Evolutionary conservation across 495 filamentous ascomycete genomes (phyloP).

Genomic region (Aspergillus heteromorphus): DNA sequence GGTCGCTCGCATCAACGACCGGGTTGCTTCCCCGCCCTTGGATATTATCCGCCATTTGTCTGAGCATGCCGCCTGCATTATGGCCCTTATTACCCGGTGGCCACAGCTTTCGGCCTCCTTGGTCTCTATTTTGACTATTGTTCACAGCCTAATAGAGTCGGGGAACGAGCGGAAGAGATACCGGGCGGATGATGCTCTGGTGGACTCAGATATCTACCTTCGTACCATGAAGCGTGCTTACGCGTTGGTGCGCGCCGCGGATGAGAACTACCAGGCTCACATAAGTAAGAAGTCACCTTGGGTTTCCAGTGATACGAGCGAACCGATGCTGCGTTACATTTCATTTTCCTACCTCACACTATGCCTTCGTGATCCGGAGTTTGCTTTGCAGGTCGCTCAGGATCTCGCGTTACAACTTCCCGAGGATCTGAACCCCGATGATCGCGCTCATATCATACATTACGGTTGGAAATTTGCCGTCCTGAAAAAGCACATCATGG

Average conservation of each 20-base stretch:
- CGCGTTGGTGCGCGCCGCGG: slow-evolving; percentile 22
- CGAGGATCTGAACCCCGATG: slow-evolving; percentile 22
- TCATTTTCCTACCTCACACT: slow-evolving; percentile 21
- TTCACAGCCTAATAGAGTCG: slow-evolving; percentile 21
- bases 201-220: slow-evolving; percentile 12
- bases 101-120: slow-evolving; percentile 21
- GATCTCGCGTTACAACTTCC: slow-evolving; percentile 37
- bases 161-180: slow-evolving; percentile 17
- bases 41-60: slow-evolving; percentile 18
- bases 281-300: slow-evolving; percentile 37
- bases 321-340: slow-evolving; percentile 25
- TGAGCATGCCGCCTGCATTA: slow-evolving; percentile 21
- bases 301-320: slow-evolving; percentile 33
- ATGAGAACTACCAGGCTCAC: slow-evolving; percentile 30
- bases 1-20: slow-evolving; percentile 25
- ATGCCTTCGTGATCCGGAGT: slow-evolving; percentile 16
- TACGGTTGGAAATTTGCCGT: slow-evolving; percentile 66
- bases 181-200: slow-evolving; percentile 12
- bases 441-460: slow-evolving; percentile 40
- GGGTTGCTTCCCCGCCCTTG: slow-evolving; percentile 22
- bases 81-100: slow-evolving; percentile 21
- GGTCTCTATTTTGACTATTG: slow-evolving; percentile 16
- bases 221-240: slow-evolving; percentile 22
- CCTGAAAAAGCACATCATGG: slow-evolving; percentile 65
- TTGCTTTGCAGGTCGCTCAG: slow-evolving; percentile 27